Conservation (phyloP, 2,329 filamentous ascomycete species). For the Hypoxylon sp. region DNA sequence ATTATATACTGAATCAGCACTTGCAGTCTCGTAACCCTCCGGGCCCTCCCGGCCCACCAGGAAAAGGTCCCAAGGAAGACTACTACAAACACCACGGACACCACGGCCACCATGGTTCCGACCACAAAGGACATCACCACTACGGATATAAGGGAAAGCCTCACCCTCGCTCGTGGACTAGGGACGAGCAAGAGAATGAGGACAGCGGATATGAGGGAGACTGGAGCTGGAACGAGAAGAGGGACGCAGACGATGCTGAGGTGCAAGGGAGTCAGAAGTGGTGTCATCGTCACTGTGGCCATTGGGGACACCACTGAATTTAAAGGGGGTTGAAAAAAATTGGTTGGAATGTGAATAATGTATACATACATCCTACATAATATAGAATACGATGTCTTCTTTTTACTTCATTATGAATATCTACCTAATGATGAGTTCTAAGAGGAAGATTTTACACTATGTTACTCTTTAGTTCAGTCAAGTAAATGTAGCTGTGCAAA, state of each 20-base stretch:
- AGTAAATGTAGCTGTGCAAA: too few relatives aligned
- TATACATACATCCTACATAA: background rate
- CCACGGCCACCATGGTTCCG: background rate
- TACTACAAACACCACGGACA: background rate
- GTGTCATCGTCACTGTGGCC: conserved; percentile 13
- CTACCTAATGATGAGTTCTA: too few relatives aligned
- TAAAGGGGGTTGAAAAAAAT: conserved; percentile 8
- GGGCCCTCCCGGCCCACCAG: too few relatives aligned
- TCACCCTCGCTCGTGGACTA: background rate
- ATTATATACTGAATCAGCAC: background rate
- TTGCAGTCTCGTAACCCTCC: background rate
- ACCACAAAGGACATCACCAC: background rate
- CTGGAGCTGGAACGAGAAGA: background rate
- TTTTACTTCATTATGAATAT: too few relatives aligned
- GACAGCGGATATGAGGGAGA: background rate
- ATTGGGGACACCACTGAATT: conserved; percentile 29
- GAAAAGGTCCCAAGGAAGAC: background rate
- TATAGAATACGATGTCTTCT: too few relatives aligned
- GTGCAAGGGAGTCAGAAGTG: background rate
- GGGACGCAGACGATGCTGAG: background rate
- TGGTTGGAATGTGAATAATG: background rate
- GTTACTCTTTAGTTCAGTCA: too few relatives aligned
- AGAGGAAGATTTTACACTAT: too few relatives aligned
- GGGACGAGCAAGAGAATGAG: background rate
- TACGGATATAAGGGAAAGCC: background rate